phyloP scores from a whole-genome alignment of 306 rosid genomes.

The Pyrus bretschneideri region DNA sequence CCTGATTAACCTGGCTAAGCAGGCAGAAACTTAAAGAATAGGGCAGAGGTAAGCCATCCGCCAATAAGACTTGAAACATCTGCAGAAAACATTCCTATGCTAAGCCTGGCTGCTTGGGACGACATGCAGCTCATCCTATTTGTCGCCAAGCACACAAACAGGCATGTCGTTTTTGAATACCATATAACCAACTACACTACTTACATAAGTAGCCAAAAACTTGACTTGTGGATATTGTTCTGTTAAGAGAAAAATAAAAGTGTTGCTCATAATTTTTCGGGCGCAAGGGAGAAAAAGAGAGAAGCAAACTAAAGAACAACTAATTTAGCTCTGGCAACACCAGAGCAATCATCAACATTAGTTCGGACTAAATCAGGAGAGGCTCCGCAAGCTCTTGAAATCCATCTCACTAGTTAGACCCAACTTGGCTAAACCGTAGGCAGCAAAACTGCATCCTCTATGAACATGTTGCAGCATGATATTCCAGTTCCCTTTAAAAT shows the following conservation, averaged over 20 bases:
- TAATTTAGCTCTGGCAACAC: not conserved
- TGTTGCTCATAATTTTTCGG: too few species aligned
- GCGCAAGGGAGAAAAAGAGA: too few species aligned
- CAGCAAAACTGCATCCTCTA: fast-evolving
- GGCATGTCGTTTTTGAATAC: not conserved
- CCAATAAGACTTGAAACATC: not conserved
- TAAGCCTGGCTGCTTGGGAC: too few species aligned
- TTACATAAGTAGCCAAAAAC: not conserved
- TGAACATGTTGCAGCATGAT: too few species aligned
- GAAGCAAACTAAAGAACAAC: too few species aligned
- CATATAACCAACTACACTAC: not conserved
- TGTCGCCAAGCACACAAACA: not conserved
- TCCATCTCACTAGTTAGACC: too few species aligned
- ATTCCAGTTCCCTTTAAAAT: too few species aligned
- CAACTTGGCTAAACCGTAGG: too few species aligned
- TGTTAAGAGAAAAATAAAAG: too few species aligned
- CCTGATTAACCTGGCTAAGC: not conserved
- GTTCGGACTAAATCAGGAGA: too few species aligned
- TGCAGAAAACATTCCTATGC: not conserved
- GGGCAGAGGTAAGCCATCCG: not conserved
- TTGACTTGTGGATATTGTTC: not conserved
- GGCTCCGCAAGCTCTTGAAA: too few species aligned
- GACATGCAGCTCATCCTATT: not conserved
- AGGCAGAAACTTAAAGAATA: not conserved
- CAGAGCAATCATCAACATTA: too few species aligned